phyloP scores from a whole-genome alignment of 225 moss, liverwort and hornwort species.

The Pseudoscleropodium purum region DNA sequence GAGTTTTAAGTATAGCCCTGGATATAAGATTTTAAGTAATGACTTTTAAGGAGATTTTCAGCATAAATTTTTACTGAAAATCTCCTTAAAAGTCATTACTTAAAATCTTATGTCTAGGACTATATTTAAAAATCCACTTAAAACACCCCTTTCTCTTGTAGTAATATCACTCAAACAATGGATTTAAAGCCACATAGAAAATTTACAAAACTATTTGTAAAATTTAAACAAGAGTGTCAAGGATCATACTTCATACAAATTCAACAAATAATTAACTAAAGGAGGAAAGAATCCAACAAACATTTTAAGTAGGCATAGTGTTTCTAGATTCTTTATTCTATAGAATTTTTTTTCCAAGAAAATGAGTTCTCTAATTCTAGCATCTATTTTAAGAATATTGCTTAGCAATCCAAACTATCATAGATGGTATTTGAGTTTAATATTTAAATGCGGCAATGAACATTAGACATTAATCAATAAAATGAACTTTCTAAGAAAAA shows the following conservation, averaged over 20 bases:
- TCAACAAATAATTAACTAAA: neutral
- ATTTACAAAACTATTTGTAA: neutral
- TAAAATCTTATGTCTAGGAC: too few relatives aligned
- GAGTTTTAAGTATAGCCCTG: too few relatives aligned
- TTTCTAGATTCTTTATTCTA: neutral
- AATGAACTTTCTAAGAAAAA: neutral
- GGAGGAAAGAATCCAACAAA: neutral
- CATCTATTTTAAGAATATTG: neutral
- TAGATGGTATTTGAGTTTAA: neutral
- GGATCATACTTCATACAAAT: fast-evolving
- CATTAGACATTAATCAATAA: neutral
- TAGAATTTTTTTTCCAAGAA: neutral
- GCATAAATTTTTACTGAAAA: too few relatives aligned
- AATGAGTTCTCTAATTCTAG: neutral
- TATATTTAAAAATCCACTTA: too few relatives aligned
- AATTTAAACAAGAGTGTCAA: neutral
- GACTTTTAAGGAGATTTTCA: too few relatives aligned
- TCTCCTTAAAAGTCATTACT: too few relatives aligned
- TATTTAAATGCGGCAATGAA: neutral
- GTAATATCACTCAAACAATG: too few relatives aligned
- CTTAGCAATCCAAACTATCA: neutral
- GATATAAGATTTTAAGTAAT: too few relatives aligned
- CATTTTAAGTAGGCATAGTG: too few relatives aligned
- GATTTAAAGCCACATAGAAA: too few relatives aligned
- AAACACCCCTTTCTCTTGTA: too few relatives aligned